Evolutionary conservation across 768 basidiomycete species (phyloP).

Genomic region (Atractiella rhizophila): DNA sequence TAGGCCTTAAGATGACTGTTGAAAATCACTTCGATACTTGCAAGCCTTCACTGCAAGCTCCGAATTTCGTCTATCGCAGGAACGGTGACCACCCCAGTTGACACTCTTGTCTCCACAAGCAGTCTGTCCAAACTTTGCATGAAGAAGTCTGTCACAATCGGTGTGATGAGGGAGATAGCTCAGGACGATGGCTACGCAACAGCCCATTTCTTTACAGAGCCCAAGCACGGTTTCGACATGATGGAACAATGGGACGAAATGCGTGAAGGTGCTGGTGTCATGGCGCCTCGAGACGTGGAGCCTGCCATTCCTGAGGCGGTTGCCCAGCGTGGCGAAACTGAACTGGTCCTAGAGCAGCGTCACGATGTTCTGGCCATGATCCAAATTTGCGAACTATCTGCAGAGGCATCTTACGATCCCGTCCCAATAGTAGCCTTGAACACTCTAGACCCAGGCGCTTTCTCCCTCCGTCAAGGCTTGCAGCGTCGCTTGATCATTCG

Average conservation of each 20-base stretch:
- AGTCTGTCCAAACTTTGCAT: constrained; percentile 59
- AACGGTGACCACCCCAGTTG: constrained; percentile 39
- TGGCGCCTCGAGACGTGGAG: background rate
- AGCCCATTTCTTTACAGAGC: constrained; percentile 68
- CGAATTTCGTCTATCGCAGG: constrained; percentile 71
- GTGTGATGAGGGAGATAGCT: constrained; percentile 45
- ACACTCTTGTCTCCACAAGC: constrained; percentile 35
- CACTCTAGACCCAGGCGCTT: constrained; percentile 53
- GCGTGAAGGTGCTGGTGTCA: constrained; percentile 46
- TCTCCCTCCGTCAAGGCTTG: constrained; percentile 73
- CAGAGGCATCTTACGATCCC: constrained; percentile 57
- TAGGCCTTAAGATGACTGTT: constrained; percentile 61
- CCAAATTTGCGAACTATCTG: constrained; percentile 61
- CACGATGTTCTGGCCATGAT: constrained; percentile 80
- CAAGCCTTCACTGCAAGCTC: constrained; percentile 59
- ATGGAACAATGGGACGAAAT: constrained; percentile 84
- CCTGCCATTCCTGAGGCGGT: background rate
- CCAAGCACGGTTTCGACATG: constrained; percentile 52
- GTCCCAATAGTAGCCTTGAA: constrained; percentile 57
- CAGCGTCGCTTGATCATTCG: constrained; percentile 57
- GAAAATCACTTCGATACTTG: constrained; percentile 67
- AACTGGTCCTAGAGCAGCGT: constrained; percentile 59
- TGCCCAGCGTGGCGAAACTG: constrained; percentile 57
- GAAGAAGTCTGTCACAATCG: constrained; percentile 53
- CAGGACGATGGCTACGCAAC: constrained; percentile 52